Evolutionary conservation across 306 rosid species (phyloP), one percentile per base, ranked within the genome.

Genomic region (Hippophae tibetana): DNA sequence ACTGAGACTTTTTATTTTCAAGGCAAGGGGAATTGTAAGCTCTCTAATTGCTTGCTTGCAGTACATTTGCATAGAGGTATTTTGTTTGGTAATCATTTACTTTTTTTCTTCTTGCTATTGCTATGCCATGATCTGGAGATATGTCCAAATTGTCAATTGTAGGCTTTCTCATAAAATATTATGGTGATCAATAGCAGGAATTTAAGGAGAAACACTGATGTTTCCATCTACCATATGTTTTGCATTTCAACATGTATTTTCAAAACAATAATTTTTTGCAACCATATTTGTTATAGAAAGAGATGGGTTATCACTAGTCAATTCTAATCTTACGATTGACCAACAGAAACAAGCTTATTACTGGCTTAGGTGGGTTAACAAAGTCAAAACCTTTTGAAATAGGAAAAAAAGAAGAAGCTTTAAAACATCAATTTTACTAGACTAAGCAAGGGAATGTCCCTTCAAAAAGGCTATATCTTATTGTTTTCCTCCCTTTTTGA

Each of bases 71-170:
- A 18, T 26, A 42, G 52, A 56, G 52, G 43, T 42, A 3, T 7
- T 40, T 12, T 23, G 40, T 57, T 6, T 40, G 41, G 45, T 31
- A 9, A 44, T 5, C 0, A 8, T 18, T 46, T 58, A 18, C 8
- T 48, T 23, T 58, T 13, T 57, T 18, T 44, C 54, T 71, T 71
- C 52, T 40, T 45, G 43, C 52, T 9, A 45, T 14, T 51, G 10
- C 57, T 61, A 13, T 43, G n/a, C 50, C 25, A 42, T 41, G 23
- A 25, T 58, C 58, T 6, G 1, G 23, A 41, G 10, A 45, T 43
- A 13, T 57, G 13, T 59, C 12, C 40, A 58, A 58, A 26, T 10
- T 42, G 11, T 41, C 49, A 2, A 38, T 38, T 57, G 49, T 2
- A 31, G 44, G 3, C 58, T 18, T 58, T 42, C 23, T 18, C 23